Conservation (phyloP, 352 stramenopile species). For the Synura sp. region DNA sequence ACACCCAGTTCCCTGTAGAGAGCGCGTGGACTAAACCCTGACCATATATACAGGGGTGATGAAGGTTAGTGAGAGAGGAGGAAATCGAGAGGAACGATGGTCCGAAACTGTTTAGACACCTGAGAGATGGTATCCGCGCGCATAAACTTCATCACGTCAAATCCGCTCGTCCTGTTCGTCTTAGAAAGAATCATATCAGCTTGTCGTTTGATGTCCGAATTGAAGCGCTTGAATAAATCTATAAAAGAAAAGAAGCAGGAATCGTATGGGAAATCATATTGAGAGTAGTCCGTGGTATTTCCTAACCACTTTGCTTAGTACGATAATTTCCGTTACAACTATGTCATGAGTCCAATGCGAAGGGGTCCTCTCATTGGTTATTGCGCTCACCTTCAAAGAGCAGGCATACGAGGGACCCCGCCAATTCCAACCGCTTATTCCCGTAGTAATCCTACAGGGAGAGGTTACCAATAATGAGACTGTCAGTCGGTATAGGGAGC, state of each 20-base stretch:
- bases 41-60: background rate
- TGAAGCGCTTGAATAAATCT: conserved; percentile 93
- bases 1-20: conserved; percentile 90
- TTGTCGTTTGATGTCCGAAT: conserved; percentile 94
- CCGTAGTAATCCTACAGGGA: conserved; percentile 99
- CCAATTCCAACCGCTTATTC: conserved; percentile 99
- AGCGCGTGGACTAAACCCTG: conserved; percentile 56
- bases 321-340: too few relatives aligned
- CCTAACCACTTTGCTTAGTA: too few relatives aligned
- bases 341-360: too few relatives aligned
- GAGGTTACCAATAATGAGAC: too few relatives aligned
- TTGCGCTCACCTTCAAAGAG: conserved; percentile 95
- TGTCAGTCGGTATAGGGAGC: too few relatives aligned
- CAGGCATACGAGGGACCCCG: conserved; percentile 93
- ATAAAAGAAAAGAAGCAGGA: too few relatives aligned
- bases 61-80: too few relatives aligned
- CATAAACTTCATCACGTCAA: conserved; percentile 97
- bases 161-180: conserved; percentile 91
- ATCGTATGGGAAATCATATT: too few relatives aligned
- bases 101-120: conserved; percentile 66
- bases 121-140: conserved; percentile 96
- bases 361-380: too few relatives aligned
- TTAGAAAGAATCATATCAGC: conserved; percentile 95
- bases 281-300: too few relatives aligned
- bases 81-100: too few relatives aligned